Evolutionary conservation across 2,329 filamentous ascomycete genomes (phyloP), one percentile per base, ranked within the genome.

Genomic region (Tolypocladium amazonense): DNA sequence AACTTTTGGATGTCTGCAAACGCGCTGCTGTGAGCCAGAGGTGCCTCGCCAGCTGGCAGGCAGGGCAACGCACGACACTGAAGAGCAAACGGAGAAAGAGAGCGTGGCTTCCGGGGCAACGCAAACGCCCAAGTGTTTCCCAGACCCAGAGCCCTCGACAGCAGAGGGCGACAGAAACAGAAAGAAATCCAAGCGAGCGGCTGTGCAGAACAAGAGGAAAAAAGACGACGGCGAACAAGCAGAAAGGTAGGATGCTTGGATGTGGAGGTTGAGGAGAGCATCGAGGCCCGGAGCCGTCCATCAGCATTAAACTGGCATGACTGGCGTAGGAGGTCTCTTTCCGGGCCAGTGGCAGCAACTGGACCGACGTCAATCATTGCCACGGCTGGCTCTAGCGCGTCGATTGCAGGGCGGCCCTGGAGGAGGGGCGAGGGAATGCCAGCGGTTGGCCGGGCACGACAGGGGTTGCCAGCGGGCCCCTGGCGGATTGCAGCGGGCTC

Each of bases 191-290:
- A 58, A 64, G 53, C 41, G 58, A 60, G 59, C 58, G 56, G 38
- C 60, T 63, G 57, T 53, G 61, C 52, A 60, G 59, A 58, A 54
- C 47, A 41, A 58, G 43, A 57, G 39, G 60, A 52, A 54, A 58
- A 60, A 41, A 2, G 50, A 54, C 20, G 30, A 14, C 30, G 30
- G 50, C 8, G 27, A 53, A 35, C 30, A 53, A 41, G 57, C 37
- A n/a, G 53, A 61, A 58, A 62, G 59, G 60, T 37, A 58, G 60
- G 55, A 62, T 58, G 62, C 60, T 59, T 59, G 57, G 56, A 59
- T 60, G 43, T 37, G 50, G 60, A 62, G 60, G 59, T 59, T 58
- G 62, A 64, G 55, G 50, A 56, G 58, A 54, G 30, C 50, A 33
- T 14, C 15, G 9, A 27, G 27, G 47, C 12, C 27, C 15, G 7